Evolutionary conservation across 1,284 basidiomycete genomes (phyloP), one percentile per base, ranked within the genome.

Genomic region (Caloboletus firmus): DNA sequence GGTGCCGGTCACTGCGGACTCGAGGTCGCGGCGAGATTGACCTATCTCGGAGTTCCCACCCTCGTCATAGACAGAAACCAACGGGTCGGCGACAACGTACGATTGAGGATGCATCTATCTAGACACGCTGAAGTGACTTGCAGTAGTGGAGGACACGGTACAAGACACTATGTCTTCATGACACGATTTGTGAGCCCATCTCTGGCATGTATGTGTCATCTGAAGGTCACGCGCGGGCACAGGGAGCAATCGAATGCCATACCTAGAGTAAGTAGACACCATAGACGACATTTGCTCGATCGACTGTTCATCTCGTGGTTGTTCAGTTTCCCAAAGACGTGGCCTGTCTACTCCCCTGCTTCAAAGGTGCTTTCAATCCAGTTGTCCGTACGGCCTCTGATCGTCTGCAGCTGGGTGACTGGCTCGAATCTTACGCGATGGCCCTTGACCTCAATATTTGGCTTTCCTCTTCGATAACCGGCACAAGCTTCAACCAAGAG

Each of bases 401-500:
- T 44, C 31, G 4, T 45, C 10, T 17, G n/a, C 15, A 74, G 76
- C 68, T 85, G 26, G 83, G 77, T 4, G 78, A 82, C 58, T 85
- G 81, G 79, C 72, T 85, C 15, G 83, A 85, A 61, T 70, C 67
- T 35, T 85, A 83, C 55, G 80, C 78, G 1, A 70, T 74, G 11
- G 64, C 73, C 9, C 70, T 84, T 60, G 83, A 85, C 57, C 68
- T 84, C 22, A 78, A 83, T 63, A 72, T 81, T 40, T 85, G 81
- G 83, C 74, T 72, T 5, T 70, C 72, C 12, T 72, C 79, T 10
- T 73, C 67, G 1, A 61, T 79, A 24, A 68, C 60, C 0, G 63
- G 63, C n/a, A 70, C 78, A 4, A 54, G 58, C 8, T 77, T 68
- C 52, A 60, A 72, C 52, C 56, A 68, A 22, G 55, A 52, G n/a